A percentile compares a stretch with the other conserved stretches of the same genome.
Evolutionary conservation across 2,329 filamentous ascomycete genomes (phyloP).

Genomic region (Fonsecaea multimorphosa): DNA sequence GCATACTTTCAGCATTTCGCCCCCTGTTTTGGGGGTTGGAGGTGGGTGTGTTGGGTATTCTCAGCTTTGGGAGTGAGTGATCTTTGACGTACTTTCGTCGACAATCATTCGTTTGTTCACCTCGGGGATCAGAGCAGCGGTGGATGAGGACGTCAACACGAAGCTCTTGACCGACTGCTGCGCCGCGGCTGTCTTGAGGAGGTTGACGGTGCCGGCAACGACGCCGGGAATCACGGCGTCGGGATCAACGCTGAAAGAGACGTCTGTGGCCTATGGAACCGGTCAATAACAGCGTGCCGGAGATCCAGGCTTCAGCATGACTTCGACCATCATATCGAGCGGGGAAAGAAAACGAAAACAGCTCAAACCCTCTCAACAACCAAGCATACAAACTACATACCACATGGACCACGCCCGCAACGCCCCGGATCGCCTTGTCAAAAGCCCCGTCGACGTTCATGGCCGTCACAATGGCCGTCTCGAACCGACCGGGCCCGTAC

Average conservation of each 20-base stretch:
- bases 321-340: neutral
- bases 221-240: slow-evolving; percentile 48
- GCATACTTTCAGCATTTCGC: neutral
- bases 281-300: neutral
- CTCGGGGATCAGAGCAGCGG: slow-evolving; percentile 46
- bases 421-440: slow-evolving; percentile 42
- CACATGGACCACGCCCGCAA: slow-evolving; percentile 47
- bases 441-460: slow-evolving; percentile 40
- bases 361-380: too few relatives aligned
- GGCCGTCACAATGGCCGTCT: slow-evolving; percentile 45
- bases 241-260: slow-evolving; percentile 47
- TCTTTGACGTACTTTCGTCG: slow-evolving; percentile 10
- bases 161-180: slow-evolving; percentile 42
- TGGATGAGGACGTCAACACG: slow-evolving; percentile 21
- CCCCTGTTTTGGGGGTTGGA: too few relatives aligned
- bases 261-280: slow-evolving; percentile 31
- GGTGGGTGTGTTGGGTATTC: too few relatives aligned
- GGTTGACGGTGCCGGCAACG: slow-evolving; percentile 11
- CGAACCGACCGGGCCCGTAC: slow-evolving; percentile 47
- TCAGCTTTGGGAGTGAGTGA: too few relatives aligned
- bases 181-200: slow-evolving; percentile 20
- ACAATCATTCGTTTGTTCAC: slow-evolving; percentile 46
- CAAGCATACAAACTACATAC: slow-evolving; percentile 4
- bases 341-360: too few relatives aligned
- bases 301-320: neutral